A percentile compares a stretch with the other conserved stretches of the same genome.
These are phyloP conservation scores for Saturnispora sekii DNA, from an alignment of 805 yeast genomes.

Conservation along the genomic window DNA sequence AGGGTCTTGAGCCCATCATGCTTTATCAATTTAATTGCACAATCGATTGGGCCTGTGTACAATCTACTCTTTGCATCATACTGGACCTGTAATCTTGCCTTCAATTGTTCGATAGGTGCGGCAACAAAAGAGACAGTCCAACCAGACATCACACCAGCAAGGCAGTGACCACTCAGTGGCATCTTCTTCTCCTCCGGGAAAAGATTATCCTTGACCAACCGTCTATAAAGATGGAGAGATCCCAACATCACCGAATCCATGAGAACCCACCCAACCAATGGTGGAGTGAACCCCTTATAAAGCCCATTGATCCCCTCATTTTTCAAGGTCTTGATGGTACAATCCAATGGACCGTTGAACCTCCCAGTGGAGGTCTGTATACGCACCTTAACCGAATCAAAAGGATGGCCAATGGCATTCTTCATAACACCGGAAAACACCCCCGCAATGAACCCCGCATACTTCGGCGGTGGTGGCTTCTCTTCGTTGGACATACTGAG, in stretches of 20 bases:
- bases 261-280: conserved; percentile 84
- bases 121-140: conserved; percentile 93
- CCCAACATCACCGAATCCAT: conserved; percentile 93
- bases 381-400: conserved; percentile 83
- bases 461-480: conserved; percentile 35
- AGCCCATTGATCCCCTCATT: conserved; percentile 75
- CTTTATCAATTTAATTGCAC: conserved; percentile 46
- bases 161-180: conserved; percentile 64
- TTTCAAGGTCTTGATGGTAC: conserved; percentile 58
- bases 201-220: conserved; percentile 53
- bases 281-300: conserved; percentile 89
- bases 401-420: conserved; percentile 87
- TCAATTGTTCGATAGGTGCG: conserved; percentile 85
- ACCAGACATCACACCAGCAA: conserved; percentile 79
- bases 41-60: conserved; percentile 76
- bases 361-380: conserved; percentile 58
- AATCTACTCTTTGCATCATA: conserved; percentile 63
- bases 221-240: conserved; percentile 66
- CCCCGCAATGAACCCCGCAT: conserved; percentile 81
- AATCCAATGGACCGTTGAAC: conserved; percentile 76
- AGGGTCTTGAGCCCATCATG: conserved; percentile 62
- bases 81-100: conserved; percentile 83
- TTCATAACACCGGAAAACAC: conserved; percentile 80
- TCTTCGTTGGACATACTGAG: conserved; percentile 1
- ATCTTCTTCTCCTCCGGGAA: conserved; percentile 53